Evolutionary conservation across 257 asterid genomes (phyloP).

Genomic region (Solanum piurae): DNA sequence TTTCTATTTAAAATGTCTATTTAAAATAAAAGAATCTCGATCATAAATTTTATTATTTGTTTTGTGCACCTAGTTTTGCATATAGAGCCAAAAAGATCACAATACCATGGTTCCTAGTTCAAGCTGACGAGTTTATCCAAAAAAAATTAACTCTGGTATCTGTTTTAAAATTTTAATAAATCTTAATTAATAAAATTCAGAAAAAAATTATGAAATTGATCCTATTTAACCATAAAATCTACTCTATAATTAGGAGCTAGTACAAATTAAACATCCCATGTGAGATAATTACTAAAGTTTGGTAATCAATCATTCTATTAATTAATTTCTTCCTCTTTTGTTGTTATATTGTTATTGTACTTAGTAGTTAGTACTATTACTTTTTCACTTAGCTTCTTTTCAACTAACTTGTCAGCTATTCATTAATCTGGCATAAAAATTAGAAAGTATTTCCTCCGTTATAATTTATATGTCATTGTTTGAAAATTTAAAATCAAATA

Average conservation of each 20-base stretch:
- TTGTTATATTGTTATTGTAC: background rate
- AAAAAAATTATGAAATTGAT: background rate
- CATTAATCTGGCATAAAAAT: background rate
- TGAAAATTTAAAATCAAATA: background rate
- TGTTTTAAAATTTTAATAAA: no score
- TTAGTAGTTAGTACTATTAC: background rate
- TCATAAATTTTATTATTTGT: no score
- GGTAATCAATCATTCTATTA: background rate
- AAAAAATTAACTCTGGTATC: no score
- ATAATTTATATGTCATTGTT: no score
- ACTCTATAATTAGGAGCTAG: background rate
- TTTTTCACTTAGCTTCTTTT: background rate
- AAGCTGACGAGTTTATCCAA: background rate
- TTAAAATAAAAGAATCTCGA: background rate
- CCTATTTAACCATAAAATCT: background rate
- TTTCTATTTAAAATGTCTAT: no score
- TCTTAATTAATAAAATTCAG: no score
- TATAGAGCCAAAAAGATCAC: background rate
- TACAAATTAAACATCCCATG: background rate
- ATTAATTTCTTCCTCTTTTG: background rate
- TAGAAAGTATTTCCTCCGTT: background rate
- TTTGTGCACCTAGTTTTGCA: background rate
- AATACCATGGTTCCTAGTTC: background rate
- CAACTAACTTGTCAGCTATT: background rate
- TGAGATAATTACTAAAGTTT: background rate